Conservation (phyloP, 345 rosid species). For the Hypericum androsaemum region DNA sequence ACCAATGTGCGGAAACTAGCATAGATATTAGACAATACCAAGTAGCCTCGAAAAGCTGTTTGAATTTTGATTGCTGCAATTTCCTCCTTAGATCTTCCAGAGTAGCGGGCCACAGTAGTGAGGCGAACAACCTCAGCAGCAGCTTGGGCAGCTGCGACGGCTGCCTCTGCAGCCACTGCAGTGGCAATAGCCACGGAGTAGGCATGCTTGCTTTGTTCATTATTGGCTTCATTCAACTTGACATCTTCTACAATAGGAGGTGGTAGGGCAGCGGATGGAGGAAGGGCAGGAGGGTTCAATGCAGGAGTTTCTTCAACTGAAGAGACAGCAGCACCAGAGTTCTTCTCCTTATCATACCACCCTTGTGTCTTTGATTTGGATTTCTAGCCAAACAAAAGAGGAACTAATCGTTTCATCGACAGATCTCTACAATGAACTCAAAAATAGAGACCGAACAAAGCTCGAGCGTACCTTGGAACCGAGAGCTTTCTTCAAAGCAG, state of each 20-base stretch:
- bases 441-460: not conserved
- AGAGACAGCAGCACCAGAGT: not conserved
- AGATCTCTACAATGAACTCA: not conserved
- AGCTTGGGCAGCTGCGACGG: not conserved
- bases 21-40: not conserved
- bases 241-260: constrained; percentile 1
- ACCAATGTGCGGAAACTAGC: no score
- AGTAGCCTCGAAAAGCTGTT: constrained; percentile 4
- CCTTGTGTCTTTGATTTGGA: not conserved
- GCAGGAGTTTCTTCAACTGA: constrained; percentile 7
- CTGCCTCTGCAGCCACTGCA: constrained; percentile 7
- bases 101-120: not conserved
- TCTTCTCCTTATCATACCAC: no score
- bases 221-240: not conserved
- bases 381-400: constrained; percentile 23
- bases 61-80: constrained; percentile 7
- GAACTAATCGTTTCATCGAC: not conserved
- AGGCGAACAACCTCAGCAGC: constrained; percentile 6
- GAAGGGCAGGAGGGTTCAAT: constrained; percentile 1
- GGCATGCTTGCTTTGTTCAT: constrained; percentile 1
- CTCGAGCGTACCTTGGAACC: constrained; percentile 35
- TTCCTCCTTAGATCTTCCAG: constrained; percentile 9
- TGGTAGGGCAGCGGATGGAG: not conserved
- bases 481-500: constrained; percentile 63
- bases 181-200: constrained; percentile 3